These are phyloP conservation scores for Juglanconis oblonga DNA, from an alignment of 2,329 filamentous ascomycete species.

Conservation along the genomic window DNA sequence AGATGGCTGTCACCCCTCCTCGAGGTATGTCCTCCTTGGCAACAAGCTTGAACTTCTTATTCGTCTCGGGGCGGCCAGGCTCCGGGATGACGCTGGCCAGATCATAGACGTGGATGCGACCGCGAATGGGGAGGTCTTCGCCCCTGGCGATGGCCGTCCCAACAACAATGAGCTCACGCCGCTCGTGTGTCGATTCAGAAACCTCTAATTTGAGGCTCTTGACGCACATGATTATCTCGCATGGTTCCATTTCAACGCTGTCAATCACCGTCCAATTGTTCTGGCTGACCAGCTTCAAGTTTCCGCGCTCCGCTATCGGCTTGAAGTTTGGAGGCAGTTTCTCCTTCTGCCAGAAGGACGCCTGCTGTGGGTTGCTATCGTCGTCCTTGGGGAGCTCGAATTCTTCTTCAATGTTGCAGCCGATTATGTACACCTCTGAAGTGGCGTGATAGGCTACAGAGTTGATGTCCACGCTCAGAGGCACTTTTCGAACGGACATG, in stretches of 20 bases:
- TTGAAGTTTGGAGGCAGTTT: slow-evolving; percentile 50
- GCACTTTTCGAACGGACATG: slow-evolving; percentile 70
- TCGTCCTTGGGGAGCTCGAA: slow-evolving; percentile 88
- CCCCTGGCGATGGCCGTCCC: slow-evolving; percentile 85
- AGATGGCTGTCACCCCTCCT: slow-evolving; percentile 84
- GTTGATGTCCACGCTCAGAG: slow-evolving; percentile 67
- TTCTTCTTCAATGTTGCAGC: slow-evolving; percentile 62
- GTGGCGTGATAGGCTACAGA: slow-evolving; percentile 74
- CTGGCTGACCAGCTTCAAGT: slow-evolving; percentile 76
- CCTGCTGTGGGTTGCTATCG: slow-evolving; percentile 46
- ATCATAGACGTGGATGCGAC: slow-evolving; percentile 86
- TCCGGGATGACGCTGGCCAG: slow-evolving; percentile 89
- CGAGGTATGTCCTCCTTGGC: slow-evolving; percentile 88
- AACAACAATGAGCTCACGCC: slow-evolving; percentile 76
- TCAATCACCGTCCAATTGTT: slow-evolving; percentile 77
- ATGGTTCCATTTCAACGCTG: slow-evolving; percentile 66
- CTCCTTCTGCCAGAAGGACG: slow-evolving; percentile 63
- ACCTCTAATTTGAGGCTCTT: slow-evolving; percentile 83
- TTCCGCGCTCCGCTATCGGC: slow-evolving; percentile 69
- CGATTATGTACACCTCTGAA: slow-evolving; percentile 73
- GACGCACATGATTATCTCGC: slow-evolving; percentile 77
- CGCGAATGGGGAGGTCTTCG: slow-evolving; percentile 84
- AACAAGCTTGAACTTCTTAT: slow-evolving; percentile 79
- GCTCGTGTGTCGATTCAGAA: slow-evolving; percentile 86
- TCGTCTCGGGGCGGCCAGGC: slow-evolving; percentile 79